Evolutionary conservation across 2,329 filamentous ascomycete genomes (phyloP).

Genomic region (Penicillium sp.): DNA sequence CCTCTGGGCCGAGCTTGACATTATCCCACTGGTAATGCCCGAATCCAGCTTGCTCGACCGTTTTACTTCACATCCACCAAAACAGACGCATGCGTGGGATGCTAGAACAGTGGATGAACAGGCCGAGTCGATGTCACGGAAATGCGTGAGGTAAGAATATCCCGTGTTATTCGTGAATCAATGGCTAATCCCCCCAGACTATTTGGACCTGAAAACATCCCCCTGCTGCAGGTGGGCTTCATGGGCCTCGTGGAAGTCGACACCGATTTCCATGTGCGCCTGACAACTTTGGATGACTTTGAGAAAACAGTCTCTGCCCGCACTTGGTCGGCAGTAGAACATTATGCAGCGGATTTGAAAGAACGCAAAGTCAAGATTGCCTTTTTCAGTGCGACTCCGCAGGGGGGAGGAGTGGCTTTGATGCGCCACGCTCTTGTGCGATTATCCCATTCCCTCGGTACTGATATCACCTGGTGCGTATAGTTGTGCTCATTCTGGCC

Average conservation of each 20-base stretch:
- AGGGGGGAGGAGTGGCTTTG: constrained; percentile 74
- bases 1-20: constrained; percentile 70
- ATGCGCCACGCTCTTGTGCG: constrained; percentile 75
- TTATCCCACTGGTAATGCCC: constrained; percentile 63
- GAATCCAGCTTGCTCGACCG: constrained; percentile 20
- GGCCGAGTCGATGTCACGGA: constrained; percentile 73
- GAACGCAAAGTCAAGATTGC: constrained; percentile 61
- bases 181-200: constrained; percentile 43
- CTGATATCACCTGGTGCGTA: constrained; percentile 67
- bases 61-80: constrained; percentile 16
- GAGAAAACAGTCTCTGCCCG: constrained; percentile 53
- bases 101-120: constrained; percentile 67
- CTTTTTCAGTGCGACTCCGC: constrained; percentile 74
- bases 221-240: constrained; percentile 61
- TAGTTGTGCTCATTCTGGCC: neutral
- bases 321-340: constrained; percentile 62
- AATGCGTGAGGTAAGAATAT: constrained; percentile 59
- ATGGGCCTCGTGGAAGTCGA: constrained; percentile 67
- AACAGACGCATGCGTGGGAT: constrained; percentile 40
- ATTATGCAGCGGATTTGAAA: constrained; percentile 59
- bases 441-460: constrained; percentile 60
- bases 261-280: constrained; percentile 56
- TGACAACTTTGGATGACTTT: constrained; percentile 56
- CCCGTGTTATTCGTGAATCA: neutral
- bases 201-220: constrained; percentile 66